A percentile compares a stretch with the other conserved stretches of the same genome.
Evolutionary conservation across 2,329 filamentous ascomycete genomes (phyloP).

Genomic region (Hawksworthiomyces lignivorus): DNA sequence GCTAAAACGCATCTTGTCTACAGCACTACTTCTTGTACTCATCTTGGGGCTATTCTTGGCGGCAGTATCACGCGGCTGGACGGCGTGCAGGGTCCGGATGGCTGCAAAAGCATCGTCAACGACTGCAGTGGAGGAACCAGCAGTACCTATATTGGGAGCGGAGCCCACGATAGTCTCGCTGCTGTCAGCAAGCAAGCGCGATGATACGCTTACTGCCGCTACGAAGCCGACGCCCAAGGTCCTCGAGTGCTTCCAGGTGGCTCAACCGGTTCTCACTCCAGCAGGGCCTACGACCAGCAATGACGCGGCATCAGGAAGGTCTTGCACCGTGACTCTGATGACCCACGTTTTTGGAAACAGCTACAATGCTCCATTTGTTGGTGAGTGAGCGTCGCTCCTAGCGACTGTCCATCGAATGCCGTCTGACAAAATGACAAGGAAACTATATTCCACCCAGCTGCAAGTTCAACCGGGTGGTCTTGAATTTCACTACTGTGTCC

Average conservation of each 20-base stretch:
- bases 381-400: slow-evolving; percentile 57
- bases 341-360: slow-evolving; percentile 63
- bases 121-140: too few relatives aligned
- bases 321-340: slow-evolving; percentile 56
- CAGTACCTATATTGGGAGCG: too few relatives aligned
- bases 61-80: too few relatives aligned
- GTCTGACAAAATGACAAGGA: too few relatives aligned
- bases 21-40: too few relatives aligned
- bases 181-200: slow-evolving; percentile 1
- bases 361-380: slow-evolving; percentile 67
- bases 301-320: slow-evolving; percentile 19
- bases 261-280: slow-evolving; percentile 54
- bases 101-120: too few relatives aligned
- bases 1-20: too few relatives aligned
- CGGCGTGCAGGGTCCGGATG: too few relatives aligned
- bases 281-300: slow-evolving; percentile 30
- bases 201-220: slow-evolving; percentile 11
- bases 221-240: slow-evolving; percentile 22
- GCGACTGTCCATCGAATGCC: too few relatives aligned
- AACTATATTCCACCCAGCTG: too few relatives aligned
- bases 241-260: slow-evolving; percentile 61
- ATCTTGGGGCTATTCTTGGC: too few relatives aligned
- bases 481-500: slow-evolving; percentile 69
- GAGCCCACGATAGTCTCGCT: too few relatives aligned
- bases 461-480: slow-evolving; percentile 63